Conservation (phyloP, 179 eudicot species). For the Nepenthes alata region DNA sequence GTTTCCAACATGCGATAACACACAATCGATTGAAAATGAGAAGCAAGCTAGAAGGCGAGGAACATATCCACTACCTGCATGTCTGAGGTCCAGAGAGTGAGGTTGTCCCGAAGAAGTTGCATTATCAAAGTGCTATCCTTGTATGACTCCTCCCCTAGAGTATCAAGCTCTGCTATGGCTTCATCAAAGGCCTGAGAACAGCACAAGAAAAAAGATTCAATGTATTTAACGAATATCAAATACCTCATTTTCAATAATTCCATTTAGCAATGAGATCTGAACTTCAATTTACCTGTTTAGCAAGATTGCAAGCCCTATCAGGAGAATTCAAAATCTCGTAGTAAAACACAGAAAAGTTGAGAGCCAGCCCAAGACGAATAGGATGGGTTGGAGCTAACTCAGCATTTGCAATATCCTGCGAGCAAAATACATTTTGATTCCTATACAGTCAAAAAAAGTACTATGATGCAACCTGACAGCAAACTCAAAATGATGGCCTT, state of each 20-base stretch:
- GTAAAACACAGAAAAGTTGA: conserved; percentile 43
- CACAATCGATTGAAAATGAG: neutral
- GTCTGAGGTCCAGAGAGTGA: conserved; percentile 66
- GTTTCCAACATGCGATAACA: neutral
- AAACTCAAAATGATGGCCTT: neutral
- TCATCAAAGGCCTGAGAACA: conserved; percentile 47
- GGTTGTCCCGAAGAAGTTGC: conserved; percentile 69
- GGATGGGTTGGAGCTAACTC: conserved; percentile 57
- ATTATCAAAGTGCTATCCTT: conserved; percentile 71
- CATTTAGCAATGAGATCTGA: neutral
- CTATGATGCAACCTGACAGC: too few relatives aligned
- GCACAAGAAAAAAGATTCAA: neutral
- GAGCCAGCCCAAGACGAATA: conserved; percentile 38
- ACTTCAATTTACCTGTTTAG: conserved; percentile 27
- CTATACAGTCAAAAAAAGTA: too few relatives aligned
- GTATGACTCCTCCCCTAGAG: conserved; percentile 63
- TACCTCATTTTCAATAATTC: neutral
- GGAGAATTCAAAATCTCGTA: conserved; percentile 46
- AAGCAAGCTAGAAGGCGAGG: neutral
- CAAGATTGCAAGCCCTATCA: conserved; percentile 39
- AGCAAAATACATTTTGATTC: neutral
- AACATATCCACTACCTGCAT: conserved; percentile 32
- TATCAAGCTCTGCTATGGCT: conserved; percentile 64
- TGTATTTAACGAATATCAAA: neutral
- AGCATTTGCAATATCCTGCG: conserved; percentile 59